These are phyloP conservation scores for Leccinum fibrillosum DNA, from an alignment of 768 basidiomycete genomes.

Conservation along the genomic window DNA sequence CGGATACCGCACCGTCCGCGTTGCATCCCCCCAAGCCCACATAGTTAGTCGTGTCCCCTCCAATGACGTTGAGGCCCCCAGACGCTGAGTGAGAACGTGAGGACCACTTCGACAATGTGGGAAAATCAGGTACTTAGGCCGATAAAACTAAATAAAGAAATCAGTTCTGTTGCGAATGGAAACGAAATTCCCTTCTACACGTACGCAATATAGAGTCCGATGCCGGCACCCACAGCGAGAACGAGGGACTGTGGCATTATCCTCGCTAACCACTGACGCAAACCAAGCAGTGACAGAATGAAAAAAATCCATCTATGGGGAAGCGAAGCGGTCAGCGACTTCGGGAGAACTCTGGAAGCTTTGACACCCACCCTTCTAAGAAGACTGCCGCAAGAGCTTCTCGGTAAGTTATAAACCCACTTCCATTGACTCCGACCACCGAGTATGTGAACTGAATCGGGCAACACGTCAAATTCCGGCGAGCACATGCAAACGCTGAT, in stretches of 20 bases:
- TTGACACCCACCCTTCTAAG: conserved; percentile 66
- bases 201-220: conserved; percentile 84
- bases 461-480: not conserved
- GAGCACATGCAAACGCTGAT: not conserved
- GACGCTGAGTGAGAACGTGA: conserved; percentile 39
- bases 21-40: conserved; percentile 77
- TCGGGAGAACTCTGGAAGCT: not conserved
- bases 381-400: conserved; percentile 86
- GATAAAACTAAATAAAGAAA: conserved; percentile 51
- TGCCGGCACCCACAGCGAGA: conserved; percentile 81
- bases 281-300: conserved; percentile 71
- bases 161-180: not conserved
- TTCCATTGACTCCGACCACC: conserved; percentile 81
- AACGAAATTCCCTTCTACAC: conserved; percentile 26
- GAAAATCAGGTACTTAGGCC: conserved; percentile 53
- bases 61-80: conserved; percentile 70
- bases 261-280: conserved; percentile 87
- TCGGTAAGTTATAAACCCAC: conserved; percentile 62
- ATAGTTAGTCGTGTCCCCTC: conserved; percentile 65
- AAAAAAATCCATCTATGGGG: conserved; percentile 73
- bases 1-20: conserved; percentile 38
- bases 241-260: conserved; percentile 87
- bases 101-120: not conserved
- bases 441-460: conserved; percentile 76
- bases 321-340: not conserved